phyloP scores from a whole-genome alignment of 306 rosid species.

The Acacia acuminata region DNA sequence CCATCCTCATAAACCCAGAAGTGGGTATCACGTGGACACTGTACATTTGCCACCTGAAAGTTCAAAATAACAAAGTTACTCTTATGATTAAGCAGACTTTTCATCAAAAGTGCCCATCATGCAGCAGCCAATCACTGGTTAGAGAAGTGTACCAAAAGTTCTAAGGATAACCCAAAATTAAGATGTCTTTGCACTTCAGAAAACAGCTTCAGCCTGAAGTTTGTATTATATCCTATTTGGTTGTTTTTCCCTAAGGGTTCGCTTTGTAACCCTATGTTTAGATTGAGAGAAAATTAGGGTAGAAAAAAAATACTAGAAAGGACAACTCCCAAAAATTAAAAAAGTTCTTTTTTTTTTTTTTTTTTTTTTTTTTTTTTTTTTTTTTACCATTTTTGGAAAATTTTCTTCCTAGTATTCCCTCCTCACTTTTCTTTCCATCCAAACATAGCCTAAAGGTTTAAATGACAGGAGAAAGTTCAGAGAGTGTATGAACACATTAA shows the following conservation, averaged over 20 bases:
- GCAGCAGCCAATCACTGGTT: conserved; percentile 7
- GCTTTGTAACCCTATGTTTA: neutral
- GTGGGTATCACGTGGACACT: conserved; percentile 99
- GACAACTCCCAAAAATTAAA: too few species aligned
- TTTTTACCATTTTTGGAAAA: too few species aligned
- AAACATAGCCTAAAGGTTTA: neutral
- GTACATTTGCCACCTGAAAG: conserved; percentile 91
- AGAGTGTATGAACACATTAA: neutral
- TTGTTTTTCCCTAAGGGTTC: neutral
- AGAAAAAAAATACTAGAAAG: too few species aligned
- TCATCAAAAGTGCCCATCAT: conserved; percentile 11
- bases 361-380: too few species aligned
- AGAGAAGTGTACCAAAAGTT: neutral
- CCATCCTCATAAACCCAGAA: conserved; percentile 99
- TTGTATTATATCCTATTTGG: conserved; percentile 7
- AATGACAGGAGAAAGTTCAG: neutral
- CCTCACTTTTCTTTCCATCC: too few species aligned
- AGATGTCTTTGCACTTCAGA: neutral
- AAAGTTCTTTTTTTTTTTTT: too few species aligned
- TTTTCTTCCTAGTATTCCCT: too few species aligned
- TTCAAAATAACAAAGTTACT: conserved; percentile 36
- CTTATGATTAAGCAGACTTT: neutral
- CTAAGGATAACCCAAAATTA: conserved; percentile 6
- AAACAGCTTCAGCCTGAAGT: conserved; percentile 13
- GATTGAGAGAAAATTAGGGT: too few species aligned